Evolutionary conservation across 1,284 basidiomycete genomes (phyloP).

Genomic region (Cryptococcus sp.): DNA sequence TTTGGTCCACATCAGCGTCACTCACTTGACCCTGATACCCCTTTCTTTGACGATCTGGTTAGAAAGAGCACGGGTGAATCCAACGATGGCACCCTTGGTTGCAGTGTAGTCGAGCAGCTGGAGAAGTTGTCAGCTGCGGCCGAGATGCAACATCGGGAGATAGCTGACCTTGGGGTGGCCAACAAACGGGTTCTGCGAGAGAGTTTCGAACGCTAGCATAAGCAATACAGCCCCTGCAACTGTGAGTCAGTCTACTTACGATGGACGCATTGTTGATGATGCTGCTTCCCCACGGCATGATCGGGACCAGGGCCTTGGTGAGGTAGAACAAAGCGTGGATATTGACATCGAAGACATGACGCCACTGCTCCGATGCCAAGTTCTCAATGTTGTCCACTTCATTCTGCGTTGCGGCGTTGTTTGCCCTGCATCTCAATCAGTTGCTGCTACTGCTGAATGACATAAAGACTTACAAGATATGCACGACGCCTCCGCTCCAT

Average conservation of each 20-base stretch:
- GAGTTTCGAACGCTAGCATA: background rate
- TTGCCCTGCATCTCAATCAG: slow-evolving; percentile 48
- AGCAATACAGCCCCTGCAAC: background rate
- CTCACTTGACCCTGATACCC: slow-evolving; percentile 59
- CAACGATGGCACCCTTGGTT: slow-evolving; percentile 62
- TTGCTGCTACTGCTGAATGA: background rate
- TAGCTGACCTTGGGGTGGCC: slow-evolving; percentile 55
- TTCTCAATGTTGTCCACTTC: slow-evolving; percentile 57
- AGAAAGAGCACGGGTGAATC: slow-evolving; percentile 56
- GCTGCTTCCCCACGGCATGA: slow-evolving; percentile 53
- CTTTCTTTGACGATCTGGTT: slow-evolving; percentile 61
- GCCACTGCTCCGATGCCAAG: slow-evolving; percentile 59
- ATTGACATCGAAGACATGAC: slow-evolving; percentile 58
- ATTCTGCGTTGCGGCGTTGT: slow-evolving; percentile 62
- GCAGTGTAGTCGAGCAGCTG: slow-evolving; percentile 61
- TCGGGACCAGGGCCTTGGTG: slow-evolving; percentile 56
- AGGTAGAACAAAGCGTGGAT: slow-evolving; percentile 62
- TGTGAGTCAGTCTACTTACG: too few relatives aligned
- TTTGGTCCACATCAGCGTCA: slow-evolving; percentile 1
- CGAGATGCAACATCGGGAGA: background rate
- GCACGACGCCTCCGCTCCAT: slow-evolving; percentile 53
- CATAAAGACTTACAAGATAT: slow-evolving; percentile 54
- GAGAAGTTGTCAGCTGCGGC: background rate
- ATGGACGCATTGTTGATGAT: slow-evolving; percentile 58
- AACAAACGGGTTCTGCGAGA: slow-evolving; percentile 50